phyloP scores from a whole-genome alignment of 2,329 filamentous ascomycete genomes.

The Lachnellula suecica region DNA sequence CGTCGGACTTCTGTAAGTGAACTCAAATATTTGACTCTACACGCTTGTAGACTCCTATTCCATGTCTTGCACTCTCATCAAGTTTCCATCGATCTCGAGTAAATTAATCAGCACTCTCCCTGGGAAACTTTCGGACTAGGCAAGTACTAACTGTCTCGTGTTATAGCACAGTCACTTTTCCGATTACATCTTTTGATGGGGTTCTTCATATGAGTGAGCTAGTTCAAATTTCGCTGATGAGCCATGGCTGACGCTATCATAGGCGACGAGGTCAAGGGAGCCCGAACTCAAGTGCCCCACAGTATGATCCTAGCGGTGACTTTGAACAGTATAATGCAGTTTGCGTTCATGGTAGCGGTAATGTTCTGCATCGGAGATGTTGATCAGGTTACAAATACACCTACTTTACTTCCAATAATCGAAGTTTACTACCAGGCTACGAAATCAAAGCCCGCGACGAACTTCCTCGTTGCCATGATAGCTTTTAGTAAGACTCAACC shows the following conservation, averaged over 20 bases:
- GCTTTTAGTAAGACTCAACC: too few species aligned
- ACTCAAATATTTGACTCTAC: too few species aligned
- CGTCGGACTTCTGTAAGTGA: constrained; percentile 36
- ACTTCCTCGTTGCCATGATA: constrained; percentile 44
- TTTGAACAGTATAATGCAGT: constrained; percentile 46
- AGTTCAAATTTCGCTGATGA: not conserved
- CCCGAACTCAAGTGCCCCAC: constrained; percentile 41
- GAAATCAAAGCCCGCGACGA: constrained; percentile 40
- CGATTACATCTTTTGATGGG: constrained; percentile 25
- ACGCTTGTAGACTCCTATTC: too few species aligned
- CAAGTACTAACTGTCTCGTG: too few species aligned
- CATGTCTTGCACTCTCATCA: too few species aligned
- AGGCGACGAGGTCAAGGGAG: constrained; percentile 40
- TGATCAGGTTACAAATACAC: constrained; percentile 35
- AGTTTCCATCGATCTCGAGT: too few species aligned
- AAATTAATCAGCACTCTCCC: too few species aligned
- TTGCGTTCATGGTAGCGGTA: constrained; percentile 34
- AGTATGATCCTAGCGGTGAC: constrained; percentile 41
- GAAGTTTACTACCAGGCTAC: constrained; percentile 49
- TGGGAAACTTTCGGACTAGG: too few species aligned
- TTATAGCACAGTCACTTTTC: constrained; percentile 26
- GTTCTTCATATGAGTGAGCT: constrained; percentile 35
- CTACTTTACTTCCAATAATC: constrained; percentile 47
- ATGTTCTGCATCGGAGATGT: constrained; percentile 36
- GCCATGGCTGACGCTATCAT: not conserved